These are phyloP conservation scores for Dendrobium nobile DNA, from an alignment of 106 monocot species.

Conservation along the genomic window DNA sequence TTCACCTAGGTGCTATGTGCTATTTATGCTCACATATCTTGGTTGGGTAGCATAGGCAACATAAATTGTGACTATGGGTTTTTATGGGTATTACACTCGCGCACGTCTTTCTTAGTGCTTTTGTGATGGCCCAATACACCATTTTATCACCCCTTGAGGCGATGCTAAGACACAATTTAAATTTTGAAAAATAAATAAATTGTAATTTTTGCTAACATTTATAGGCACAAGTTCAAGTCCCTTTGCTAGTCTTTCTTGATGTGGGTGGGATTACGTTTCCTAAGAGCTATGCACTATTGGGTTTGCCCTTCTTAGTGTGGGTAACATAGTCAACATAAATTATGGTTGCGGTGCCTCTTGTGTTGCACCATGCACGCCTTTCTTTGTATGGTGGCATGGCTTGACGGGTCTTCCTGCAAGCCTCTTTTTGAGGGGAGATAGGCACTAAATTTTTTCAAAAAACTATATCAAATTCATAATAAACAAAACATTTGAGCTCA, in stretches of 20 bases:
- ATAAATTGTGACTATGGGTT: background rate
- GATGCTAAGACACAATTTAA: background rate
- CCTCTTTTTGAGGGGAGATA: background rate
- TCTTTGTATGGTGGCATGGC: no score
- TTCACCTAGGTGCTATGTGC: background rate
- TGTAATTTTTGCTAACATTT: background rate
- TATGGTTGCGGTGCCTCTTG: no score
- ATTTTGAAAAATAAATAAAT: no score
- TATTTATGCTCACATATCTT: background rate
- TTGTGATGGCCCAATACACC: background rate
- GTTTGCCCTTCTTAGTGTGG: background rate
- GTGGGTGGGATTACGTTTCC: background rate
- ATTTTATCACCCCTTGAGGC: background rate
- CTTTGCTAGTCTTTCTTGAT: background rate
- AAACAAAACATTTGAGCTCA: background rate
- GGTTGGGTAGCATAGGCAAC: background rate
- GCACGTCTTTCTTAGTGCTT: background rate
- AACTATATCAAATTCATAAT: background rate
- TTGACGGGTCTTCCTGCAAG: background rate
- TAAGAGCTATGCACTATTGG: background rate
- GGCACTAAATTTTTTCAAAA: background rate
- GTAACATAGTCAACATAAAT: no score
- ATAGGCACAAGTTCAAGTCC: background rate
- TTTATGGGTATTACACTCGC: background rate
- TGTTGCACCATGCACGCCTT: no score